phyloP scores from a whole-genome alignment of 2,329 filamentous ascomycete species.

The Aspergillus spinulosporus region DNA sequence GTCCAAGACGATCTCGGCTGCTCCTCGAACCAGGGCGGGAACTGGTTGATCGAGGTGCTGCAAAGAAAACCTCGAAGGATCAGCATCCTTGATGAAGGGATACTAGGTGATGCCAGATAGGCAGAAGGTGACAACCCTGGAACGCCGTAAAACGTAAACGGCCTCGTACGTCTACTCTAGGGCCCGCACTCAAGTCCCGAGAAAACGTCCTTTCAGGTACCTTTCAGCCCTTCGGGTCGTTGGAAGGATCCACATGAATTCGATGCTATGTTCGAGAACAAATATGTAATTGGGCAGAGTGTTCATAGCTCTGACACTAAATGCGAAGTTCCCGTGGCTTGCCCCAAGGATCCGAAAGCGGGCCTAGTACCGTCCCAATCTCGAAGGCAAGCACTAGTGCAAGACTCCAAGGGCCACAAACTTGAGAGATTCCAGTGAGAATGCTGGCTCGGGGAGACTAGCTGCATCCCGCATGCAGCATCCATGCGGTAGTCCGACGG shows the following conservation, averaged over 20 bases:
- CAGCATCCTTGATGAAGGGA: slow-evolving; percentile 13
- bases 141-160: slow-evolving; percentile 5
- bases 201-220: slow-evolving; percentile 8
- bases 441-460: slow-evolving; percentile 17
- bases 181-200: slow-evolving; percentile 18
- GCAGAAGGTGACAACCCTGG: slow-evolving; percentile 14
- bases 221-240: slow-evolving; percentile 10
- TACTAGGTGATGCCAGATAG: slow-evolving; percentile 10
- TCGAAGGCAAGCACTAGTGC: not conserved
- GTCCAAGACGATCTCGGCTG: slow-evolving; percentile 11
- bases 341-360: slow-evolving; percentile 15
- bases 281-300: slow-evolving; percentile 17
- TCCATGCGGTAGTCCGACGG: not conserved
- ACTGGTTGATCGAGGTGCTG: slow-evolving; percentile 4
- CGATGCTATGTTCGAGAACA: slow-evolving; percentile 13
- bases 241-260: slow-evolving; percentile 14
- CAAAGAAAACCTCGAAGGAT: slow-evolving; percentile 15
- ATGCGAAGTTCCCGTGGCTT: slow-evolving; percentile 21
- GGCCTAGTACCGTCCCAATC: slow-evolving; percentile 14
- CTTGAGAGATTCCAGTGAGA: slow-evolving; percentile 12
- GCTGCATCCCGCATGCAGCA: slow-evolving; percentile 15
- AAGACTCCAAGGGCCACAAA: not conserved
- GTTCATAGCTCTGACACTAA: slow-evolving; percentile 21
- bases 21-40: slow-evolving; percentile 8
- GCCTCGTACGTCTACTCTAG: slow-evolving; percentile 17